phyloP scores from a whole-genome alignment of 768 basidiomycete genomes.

The Russula vinacea region DNA sequence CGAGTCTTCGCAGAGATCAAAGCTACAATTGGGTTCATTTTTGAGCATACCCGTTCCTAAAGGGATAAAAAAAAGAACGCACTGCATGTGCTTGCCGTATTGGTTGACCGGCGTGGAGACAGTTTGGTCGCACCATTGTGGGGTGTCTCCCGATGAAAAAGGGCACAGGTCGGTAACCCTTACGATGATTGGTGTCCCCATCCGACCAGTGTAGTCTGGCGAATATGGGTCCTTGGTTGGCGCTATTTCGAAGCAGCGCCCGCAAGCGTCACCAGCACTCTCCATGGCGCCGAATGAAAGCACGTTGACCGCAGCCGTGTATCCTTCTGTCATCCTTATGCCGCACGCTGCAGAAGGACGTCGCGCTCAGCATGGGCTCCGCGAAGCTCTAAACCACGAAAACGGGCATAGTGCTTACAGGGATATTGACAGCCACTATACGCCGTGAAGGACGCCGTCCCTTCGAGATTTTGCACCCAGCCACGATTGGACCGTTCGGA shows the following conservation, averaged over 20 bases:
- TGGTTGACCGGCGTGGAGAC: slow-evolving; percentile 41
- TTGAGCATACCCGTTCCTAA: not conserved
- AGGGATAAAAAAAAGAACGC: slow-evolving; percentile 28
- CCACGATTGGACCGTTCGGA: not conserved
- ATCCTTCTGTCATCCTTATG: slow-evolving; percentile 43
- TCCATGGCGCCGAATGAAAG: slow-evolving; percentile 52
- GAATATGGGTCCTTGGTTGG: slow-evolving; percentile 53
- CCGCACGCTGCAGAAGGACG: slow-evolving; percentile 46
- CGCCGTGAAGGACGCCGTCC: slow-evolving; percentile 54
- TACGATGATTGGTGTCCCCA: slow-evolving; percentile 52
- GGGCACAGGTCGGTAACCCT: slow-evolving; percentile 50
- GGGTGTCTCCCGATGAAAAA: slow-evolving; percentile 33
- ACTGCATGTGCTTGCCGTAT: slow-evolving; percentile 48
- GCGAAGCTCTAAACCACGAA: not conserved
- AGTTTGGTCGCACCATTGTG: slow-evolving; percentile 56
- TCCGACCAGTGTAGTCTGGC: slow-evolving; percentile 48
- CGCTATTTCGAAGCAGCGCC: slow-evolving; percentile 56
- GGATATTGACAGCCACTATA: slow-evolving; percentile 52
- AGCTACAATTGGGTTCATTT: slow-evolving; percentile 38
- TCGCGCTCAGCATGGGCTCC: not conserved
- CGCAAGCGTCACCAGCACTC: slow-evolving; percentile 56
- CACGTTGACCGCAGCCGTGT: slow-evolving; percentile 56
- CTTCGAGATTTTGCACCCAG: slow-evolving; percentile 49
- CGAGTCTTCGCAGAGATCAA: slow-evolving; percentile 60
- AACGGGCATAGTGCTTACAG: slow-evolving; percentile 36